These are phyloP conservation scores for Dioscorea dumetorum DNA, from an alignment of 106 monocot genomes.

Conservation along the genomic window DNA sequence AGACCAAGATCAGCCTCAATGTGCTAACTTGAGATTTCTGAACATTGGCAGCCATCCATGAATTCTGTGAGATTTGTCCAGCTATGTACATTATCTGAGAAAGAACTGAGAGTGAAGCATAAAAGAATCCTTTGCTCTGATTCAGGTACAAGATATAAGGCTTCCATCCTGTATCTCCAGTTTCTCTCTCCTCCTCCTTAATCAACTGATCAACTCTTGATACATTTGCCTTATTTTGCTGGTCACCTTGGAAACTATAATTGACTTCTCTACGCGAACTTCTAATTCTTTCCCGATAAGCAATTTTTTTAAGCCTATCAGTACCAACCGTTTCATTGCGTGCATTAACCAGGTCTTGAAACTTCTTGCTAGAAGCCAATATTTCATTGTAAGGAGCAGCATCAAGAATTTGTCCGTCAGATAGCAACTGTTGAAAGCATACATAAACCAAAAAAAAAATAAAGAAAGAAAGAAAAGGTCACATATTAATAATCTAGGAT, in stretches of 20 bases:
- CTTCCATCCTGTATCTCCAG: constrained; percentile 63
- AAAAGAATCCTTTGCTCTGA: constrained; percentile 79
- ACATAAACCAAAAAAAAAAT: too few species aligned
- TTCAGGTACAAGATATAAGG: constrained; percentile 73
- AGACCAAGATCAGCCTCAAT: constrained; percentile 63
- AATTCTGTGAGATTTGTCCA: constrained; percentile 84
- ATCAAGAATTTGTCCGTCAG: constrained; percentile 61
- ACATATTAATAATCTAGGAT: not conserved
- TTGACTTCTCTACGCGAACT: constrained; percentile 17
- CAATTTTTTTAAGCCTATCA: constrained; percentile 14
- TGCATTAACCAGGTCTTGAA: constrained; percentile 71
- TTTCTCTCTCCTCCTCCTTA: constrained; percentile 89
- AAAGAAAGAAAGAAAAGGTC: too few species aligned
- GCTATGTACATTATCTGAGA: constrained; percentile 58
- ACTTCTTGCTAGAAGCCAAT: constrained; percentile 51
- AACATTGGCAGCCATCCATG: constrained; percentile 98
- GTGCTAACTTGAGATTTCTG: constrained; percentile 66
- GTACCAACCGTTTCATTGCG: constrained; percentile 64
- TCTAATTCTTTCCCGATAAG: constrained; percentile 9
- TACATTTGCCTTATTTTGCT: constrained; percentile 2
- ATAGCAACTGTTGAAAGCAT: constrained; percentile 64
- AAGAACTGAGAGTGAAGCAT: constrained; percentile 30
- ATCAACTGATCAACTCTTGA: constrained; percentile 59
- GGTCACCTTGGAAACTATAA: too few species aligned
- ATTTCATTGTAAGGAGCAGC: constrained; percentile 56